Base-by-base conservation (phyloP, 2,329 filamentous ascomycete species). In the Pseudophaeomoniella oleicola region DNA sequence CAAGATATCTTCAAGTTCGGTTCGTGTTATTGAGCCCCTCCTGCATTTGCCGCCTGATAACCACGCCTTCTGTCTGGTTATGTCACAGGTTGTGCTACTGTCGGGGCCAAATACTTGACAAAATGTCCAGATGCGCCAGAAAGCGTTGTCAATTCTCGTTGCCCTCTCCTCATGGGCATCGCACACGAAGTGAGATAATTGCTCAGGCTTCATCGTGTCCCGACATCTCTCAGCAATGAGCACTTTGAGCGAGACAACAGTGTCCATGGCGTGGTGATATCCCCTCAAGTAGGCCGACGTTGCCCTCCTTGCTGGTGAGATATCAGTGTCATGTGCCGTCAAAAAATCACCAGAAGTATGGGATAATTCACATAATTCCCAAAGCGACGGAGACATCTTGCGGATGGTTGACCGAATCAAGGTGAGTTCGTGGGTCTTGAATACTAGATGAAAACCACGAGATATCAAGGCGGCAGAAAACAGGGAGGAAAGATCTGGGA, bases 51-150 rank as follows among this genome's bases (percentile, higher is more conserved):
- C n/a, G 6, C 22, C 22, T 27, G 6, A 6, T 9, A 27, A n/a
- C 22, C 22, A 27, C n/a, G 22, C 22, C n/a, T 27, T 63, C 49
- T 78, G 73, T 3, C 66, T 70, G 19, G 66, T 58, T 19, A 75
- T 57, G 40, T 78, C 72, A 18, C 71, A 66, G 44, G 76, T 71
- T 11, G 72, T 63, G 3, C 63, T 63, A 44, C 72, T 75, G 1
- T 63, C 63, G 35, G 61, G 66, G 1, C 75, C 75, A 37, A 79
- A 79, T 18, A 77, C 67, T 37, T 65, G 67, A 52, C 73, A 78
- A 52, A 78, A 79, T 1, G 68, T 74, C 74, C 74, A 78, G 18
- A 79, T 69, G 2, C 74, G 67, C 71, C 72, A 78, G 34, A 78
- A 63, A 0, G 74, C 73, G 50, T 75, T 65, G 39, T 77, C 69